Conservation (phyloP, 2,329 filamentous ascomycete species). For the Fusarium sororula region DNA sequence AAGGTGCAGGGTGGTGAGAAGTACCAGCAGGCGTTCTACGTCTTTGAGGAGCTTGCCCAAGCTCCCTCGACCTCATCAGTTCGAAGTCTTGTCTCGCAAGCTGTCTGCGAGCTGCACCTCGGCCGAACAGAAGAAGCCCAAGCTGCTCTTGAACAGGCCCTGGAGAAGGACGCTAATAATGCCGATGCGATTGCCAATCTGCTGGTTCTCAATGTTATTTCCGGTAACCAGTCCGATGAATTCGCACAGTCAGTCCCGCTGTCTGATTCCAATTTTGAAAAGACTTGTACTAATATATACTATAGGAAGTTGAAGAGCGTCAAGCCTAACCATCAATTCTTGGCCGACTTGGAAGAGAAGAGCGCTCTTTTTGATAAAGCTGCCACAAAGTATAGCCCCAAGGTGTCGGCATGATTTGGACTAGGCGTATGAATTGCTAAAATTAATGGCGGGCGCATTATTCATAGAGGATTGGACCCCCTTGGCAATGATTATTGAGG, state of each 20-base stretch:
- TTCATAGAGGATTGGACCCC: conserved; percentile 38
- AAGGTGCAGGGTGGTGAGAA: conserved; percentile 81
- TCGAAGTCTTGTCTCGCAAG: conserved; percentile 83
- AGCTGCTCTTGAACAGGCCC: conserved; percentile 81
- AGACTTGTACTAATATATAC: conserved; percentile 36
- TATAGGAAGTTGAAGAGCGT: conserved; percentile 66
- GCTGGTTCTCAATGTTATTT: conserved; percentile 80
- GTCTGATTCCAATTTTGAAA: not conserved
- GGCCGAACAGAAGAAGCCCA: conserved; percentile 90
- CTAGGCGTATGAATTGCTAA: conserved; percentile 37
- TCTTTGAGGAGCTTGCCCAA: conserved; percentile 95
- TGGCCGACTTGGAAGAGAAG: conserved; percentile 84
- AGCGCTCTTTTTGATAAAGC: conserved; percentile 87
- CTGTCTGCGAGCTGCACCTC: conserved; percentile 89
- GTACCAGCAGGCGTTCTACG: conserved; percentile 97
- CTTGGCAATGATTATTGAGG: conserved; percentile 34
- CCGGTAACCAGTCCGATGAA: conserved; percentile 75
- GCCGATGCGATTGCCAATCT: conserved; percentile 83
- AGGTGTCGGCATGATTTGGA: conserved; percentile 66
- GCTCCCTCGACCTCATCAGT: conserved; percentile 81
- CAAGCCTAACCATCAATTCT: conserved; percentile 73
- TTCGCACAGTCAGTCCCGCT: conserved; percentile 64
- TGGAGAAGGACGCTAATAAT: conserved; percentile 76
- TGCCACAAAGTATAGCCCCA: conserved; percentile 85
- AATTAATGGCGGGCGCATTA: conserved; percentile 45